Evolutionary conservation across 306 rosid genomes (phyloP).

Genomic region (Vachellia pachyceras): DNA sequence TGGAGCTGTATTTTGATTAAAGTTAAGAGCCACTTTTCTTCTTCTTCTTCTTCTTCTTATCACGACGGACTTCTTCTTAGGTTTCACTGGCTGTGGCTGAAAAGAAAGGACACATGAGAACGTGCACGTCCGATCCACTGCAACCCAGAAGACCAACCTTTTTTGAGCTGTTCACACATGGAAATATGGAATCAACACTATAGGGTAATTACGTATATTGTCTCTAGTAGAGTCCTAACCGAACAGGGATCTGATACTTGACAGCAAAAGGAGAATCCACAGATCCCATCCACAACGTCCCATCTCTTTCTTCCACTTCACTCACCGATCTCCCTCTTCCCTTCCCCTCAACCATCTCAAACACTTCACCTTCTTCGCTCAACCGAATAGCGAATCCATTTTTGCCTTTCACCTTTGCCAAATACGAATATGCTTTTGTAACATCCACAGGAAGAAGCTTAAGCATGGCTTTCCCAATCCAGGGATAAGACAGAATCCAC

Average conservation of each 20-base stretch:
- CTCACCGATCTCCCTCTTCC: conserved; percentile 54
- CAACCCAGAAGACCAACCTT: not conserved
- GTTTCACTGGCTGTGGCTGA: too few relatives aligned
- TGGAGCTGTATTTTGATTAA: too few relatives aligned
- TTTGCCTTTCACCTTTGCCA: conserved; percentile 54
- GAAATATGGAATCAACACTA: not conserved
- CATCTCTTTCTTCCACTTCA: conserved; percentile 77
- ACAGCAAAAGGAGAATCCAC: conserved; percentile 58
- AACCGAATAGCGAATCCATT: conserved; percentile 65
- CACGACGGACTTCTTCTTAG: too few relatives aligned
- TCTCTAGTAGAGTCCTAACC: not conserved
- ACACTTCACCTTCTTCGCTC: conserved; percentile 62
- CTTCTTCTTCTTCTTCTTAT: too few relatives aligned
- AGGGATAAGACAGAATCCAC: conserved; percentile 53
- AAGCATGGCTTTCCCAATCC: conserved; percentile 58
- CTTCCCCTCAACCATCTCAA: conserved; percentile 60
- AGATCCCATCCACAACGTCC: conserved; percentile 76
- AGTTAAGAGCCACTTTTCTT: too few relatives aligned
- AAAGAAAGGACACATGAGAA: too few relatives aligned
- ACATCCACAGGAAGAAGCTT: conserved; percentile 59
- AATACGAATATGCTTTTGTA: conserved; percentile 44
- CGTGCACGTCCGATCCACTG: not conserved
- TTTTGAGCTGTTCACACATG: not conserved
- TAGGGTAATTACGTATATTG: not conserved
- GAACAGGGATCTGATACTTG: conserved; percentile 38